These are phyloP conservation scores for Plantago elongata DNA, from an alignment of 257 asterid species.

Conservation along the genomic window DNA sequence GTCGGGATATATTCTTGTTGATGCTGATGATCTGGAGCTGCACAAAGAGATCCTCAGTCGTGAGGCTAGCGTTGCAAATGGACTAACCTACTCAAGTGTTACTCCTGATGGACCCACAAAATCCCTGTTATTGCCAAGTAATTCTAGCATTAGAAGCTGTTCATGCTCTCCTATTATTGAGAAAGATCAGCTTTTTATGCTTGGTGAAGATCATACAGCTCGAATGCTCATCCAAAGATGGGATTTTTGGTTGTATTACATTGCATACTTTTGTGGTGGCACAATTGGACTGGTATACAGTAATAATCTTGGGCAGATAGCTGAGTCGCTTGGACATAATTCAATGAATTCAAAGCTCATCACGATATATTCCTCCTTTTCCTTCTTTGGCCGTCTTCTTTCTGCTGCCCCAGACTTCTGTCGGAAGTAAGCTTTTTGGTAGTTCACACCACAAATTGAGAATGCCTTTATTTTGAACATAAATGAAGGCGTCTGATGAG, in stretches of 20 bases:
- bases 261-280: slow-evolving; percentile 80
- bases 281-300: slow-evolving; percentile 88
- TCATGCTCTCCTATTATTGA: slow-evolving; percentile 33
- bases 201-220: slow-evolving; percentile 74
- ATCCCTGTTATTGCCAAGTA: slow-evolving; percentile 17
- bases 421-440: slow-evolving; percentile 31
- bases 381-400: slow-evolving; percentile 92
- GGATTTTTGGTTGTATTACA: slow-evolving; percentile 79
- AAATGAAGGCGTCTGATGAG: neutral
- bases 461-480: neutral
- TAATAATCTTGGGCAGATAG: slow-evolving; percentile 86
- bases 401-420: slow-evolving; percentile 80
- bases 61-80: slow-evolving; percentile 28
- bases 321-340: slow-evolving; percentile 72
- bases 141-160: slow-evolving; percentile 31
- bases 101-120: slow-evolving; percentile 15
- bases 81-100: slow-evolving; percentile 13
- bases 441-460: neutral
- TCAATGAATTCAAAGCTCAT: slow-evolving; percentile 53
- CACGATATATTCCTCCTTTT: slow-evolving; percentile 70
- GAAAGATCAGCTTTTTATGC: slow-evolving; percentile 52
- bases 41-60: slow-evolving; percentile 53
- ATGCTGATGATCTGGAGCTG: slow-evolving; percentile 52
- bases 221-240: slow-evolving; percentile 44
- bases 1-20: slow-evolving; percentile 60